Evolutionary conservation across 75 land plant genomes (phyloP).

Genomic region (Pseudotsuga menziesii): DNA sequence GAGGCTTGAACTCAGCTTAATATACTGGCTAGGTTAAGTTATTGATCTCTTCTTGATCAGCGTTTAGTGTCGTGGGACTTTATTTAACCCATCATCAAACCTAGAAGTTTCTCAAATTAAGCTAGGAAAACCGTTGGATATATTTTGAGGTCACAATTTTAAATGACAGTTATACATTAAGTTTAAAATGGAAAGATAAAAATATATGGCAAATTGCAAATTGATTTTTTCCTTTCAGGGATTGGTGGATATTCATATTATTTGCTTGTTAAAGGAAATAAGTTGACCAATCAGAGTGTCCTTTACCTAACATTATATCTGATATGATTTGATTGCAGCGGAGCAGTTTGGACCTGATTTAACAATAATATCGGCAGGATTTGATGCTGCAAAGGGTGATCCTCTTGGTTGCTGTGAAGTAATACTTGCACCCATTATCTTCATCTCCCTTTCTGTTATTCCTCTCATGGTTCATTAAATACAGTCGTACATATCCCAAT

Average conservation of each 20-base stretch:
- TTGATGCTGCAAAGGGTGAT: conserved; percentile 99
- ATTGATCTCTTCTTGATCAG: background rate
- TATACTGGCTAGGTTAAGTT: background rate
- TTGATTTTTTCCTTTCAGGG: background rate
- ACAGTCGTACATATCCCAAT: background rate
- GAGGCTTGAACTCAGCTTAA: background rate
- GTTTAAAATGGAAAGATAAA: background rate
- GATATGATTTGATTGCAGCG: conserved; percentile 36
- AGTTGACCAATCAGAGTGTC: background rate
- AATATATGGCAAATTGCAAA: background rate
- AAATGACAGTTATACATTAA: no score
- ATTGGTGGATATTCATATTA: background rate
- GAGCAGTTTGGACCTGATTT: conserved; percentile 74
- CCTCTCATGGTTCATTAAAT: background rate
- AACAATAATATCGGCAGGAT: conserved; percentile 93
- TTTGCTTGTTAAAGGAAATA: background rate
- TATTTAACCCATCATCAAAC: background rate
- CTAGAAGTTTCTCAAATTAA: background rate
- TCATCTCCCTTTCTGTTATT: background rate
- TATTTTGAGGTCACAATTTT: background rate
- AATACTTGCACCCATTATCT: conserved; percentile 15
- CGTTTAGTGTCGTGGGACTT: background rate
- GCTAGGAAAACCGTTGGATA: background rate
- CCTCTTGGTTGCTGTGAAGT: conserved; percentile 95
- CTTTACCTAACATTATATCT: background rate